Conservation (phyloP, 2,329 filamentous ascomycete genomes). For the Pyrenophora tritici-repentis region DNA sequence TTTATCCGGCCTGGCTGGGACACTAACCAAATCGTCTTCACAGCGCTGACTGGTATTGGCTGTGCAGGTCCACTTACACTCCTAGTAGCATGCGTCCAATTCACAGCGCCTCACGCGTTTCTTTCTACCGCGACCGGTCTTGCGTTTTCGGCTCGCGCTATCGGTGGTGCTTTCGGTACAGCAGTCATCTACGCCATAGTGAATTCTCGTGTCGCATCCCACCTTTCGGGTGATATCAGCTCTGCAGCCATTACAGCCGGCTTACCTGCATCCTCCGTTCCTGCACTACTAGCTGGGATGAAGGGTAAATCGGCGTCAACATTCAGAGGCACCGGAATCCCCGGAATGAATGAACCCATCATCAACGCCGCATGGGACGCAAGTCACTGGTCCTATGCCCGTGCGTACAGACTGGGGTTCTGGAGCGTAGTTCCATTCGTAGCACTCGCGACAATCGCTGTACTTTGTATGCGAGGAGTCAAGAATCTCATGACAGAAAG, state of each 20-base stretch:
- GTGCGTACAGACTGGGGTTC: constrained; percentile 37
- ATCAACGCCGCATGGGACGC: constrained; percentile 31
- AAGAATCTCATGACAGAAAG: constrained; percentile 38
- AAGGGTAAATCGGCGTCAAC: constrained; percentile 18
- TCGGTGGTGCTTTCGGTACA: constrained; percentile 40
- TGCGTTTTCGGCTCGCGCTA: constrained; percentile 40
- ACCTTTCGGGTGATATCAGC: constrained; percentile 27
- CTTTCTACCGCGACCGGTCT: constrained; percentile 40
- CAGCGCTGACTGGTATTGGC: constrained; percentile 34
- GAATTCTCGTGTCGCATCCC: constrained; percentile 27
- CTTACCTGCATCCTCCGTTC: constrained; percentile 24
- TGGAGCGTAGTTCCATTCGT: constrained; percentile 42
- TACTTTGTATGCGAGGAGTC: constrained; percentile 35
- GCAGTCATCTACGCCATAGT: constrained; percentile 40
- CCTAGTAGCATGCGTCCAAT: constrained; percentile 40
- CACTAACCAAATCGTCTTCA: constrained; percentile 33
- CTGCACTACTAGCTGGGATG: constrained; percentile 28
- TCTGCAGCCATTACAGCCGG: constrained; percentile 31
- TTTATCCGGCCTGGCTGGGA: constrained; percentile 33
- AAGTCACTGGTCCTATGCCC: constrained; percentile 38
- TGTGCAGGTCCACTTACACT: constrained; percentile 39
- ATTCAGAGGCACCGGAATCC: constrained; percentile 16
- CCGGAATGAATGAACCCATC: constrained; percentile 21
- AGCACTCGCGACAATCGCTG: constrained; percentile 30
- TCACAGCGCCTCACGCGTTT: constrained; percentile 38